Conservation (phyloP, 2,329 filamentous ascomycete genomes). For the Fusarium pilosicola region DNA sequence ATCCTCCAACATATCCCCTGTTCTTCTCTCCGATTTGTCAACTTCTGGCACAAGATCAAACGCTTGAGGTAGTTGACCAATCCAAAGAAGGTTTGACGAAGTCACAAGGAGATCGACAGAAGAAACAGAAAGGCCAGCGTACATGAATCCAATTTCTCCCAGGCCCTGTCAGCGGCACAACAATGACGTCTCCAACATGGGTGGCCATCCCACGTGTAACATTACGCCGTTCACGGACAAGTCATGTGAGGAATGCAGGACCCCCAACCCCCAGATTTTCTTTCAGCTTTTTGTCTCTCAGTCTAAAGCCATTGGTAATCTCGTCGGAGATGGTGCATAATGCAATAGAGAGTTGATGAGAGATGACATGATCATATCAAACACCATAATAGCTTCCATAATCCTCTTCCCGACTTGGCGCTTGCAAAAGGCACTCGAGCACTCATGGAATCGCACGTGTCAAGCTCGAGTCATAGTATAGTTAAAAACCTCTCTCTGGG, state of each 20-base stretch:
- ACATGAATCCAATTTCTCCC: background rate
- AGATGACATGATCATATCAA: background rate
- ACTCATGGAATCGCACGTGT: too few species aligned
- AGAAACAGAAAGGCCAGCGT: background rate
- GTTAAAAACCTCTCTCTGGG: too few species aligned
- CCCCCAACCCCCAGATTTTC: background rate
- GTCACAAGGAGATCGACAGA: background rate
- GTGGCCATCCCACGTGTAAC: background rate
- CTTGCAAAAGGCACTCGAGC: too few species aligned
- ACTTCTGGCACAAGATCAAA: background rate
- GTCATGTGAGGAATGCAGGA: background rate
- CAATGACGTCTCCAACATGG: background rate
- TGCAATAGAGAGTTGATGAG: too few species aligned
- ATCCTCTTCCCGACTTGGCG: too few species aligned
- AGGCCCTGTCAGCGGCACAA: background rate
- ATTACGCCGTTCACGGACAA: background rate
- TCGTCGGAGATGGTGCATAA: accelerated
- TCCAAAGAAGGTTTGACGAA: background rate
- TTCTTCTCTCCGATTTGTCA: background rate
- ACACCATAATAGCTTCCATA: too few species aligned
- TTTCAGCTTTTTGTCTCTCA: too few species aligned
- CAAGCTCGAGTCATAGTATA: too few species aligned
- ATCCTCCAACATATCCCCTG: background rate
- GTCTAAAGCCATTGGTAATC: background rate
- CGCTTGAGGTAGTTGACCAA: background rate